Evolutionary conservation across 371 early-diverging fungal genomes (phyloP).

Genomic region (Rhizopus delemar): DNA sequence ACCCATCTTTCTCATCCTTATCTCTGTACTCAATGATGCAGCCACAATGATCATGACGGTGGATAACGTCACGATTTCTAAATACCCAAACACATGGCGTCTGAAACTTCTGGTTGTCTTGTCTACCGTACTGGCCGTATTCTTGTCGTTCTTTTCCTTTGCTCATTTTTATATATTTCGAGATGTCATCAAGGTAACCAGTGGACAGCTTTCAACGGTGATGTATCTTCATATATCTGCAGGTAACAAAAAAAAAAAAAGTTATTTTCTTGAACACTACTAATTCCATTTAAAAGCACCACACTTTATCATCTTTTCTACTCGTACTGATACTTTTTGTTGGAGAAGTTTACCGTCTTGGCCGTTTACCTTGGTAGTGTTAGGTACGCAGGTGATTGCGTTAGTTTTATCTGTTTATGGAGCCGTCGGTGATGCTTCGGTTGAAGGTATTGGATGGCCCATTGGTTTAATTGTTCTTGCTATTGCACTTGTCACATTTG

Average conservation of each 20-base stretch:
- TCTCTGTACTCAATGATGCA: constrained; percentile 84
- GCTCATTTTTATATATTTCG: constrained; percentile 77
- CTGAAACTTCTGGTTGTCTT: constrained; percentile 79
- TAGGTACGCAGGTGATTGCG: constrained; percentile 91
- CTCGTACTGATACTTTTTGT: constrained; percentile 82
- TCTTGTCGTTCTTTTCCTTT: constrained; percentile 78
- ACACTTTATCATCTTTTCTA: constrained; percentile 95
- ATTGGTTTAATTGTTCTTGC: constrained; percentile 61
- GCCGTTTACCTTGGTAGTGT: constrained; percentile 78
- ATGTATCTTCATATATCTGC: constrained; percentile 91
- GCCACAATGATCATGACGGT: constrained; percentile 90
- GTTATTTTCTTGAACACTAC: constrained; percentile 52
- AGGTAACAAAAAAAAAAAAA: constrained; percentile 55
- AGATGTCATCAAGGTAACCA: constrained; percentile 53
- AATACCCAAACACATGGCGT: constrained; percentile 84
- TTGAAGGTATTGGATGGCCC: constrained; percentile 56
- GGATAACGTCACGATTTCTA: constrained; percentile 84
- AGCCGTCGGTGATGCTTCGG: constrained; percentile 28
- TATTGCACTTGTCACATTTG: constrained; percentile 67
- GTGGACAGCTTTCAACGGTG: constrained; percentile 63
- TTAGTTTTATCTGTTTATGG: constrained; percentile 85
- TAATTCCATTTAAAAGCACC: constrained; percentile 62
- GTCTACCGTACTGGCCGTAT: constrained; percentile 70
- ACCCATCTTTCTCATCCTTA: constrained; percentile 77
- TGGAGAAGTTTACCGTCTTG: constrained; percentile 84